Base-by-base conservation (phyloP, 1,284 basidiomycete genomes). In the Ustilago cynodontis region DNA sequence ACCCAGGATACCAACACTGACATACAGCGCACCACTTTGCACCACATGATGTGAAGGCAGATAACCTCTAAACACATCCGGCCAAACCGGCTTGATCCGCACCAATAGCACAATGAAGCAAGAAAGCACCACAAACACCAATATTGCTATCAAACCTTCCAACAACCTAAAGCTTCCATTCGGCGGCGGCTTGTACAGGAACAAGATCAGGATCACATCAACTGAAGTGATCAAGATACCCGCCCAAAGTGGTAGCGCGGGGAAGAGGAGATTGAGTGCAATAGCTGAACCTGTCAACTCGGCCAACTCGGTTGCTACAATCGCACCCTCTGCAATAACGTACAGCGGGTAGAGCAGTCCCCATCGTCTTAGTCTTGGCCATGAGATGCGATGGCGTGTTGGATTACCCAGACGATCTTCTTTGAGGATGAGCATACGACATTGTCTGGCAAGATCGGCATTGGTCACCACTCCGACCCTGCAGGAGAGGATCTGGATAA, bases 21-120 rank as follows among this genome's bases (percentile, higher is more conserved):
- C 91, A 85, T 97, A 98, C 2, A 98, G 87, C 9, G 91, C 88
- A 18, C 86, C 85, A 9, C 49, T 88, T 82, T 64, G 29, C 67
- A 93, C 89, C 28, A 93, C 87, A 20, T 81, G 90, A 1, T 92
- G 92, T 0, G 82, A 84, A 0, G 95, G 95, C 13, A 98, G 80
- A 81, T 91, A 95, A 11, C 95, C 95, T n/a, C 90, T 82, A 85
- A 98, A 96, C 0, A 93, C 92, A 39, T 88, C 87, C 18, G 88
- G 89, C 95, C 94, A 97, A 39, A 91, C 82, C 0, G 95, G 91
- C 50, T 90, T 79, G 24, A 94, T 90, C 82, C 90, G 91, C 31
- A 91, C 89, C 54, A 96, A 90, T 67, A 98, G 90, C 50, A 94
- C 88, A 50, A 90, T 89, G 88, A 97, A 94, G 84, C 92, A 94